Percentiles rank a stretch among this genome's conserved stretches.
Evolutionary conservation across 495 filamentous ascomycete species (phyloP).

Genomic region (Penicillium canescens): DNA sequence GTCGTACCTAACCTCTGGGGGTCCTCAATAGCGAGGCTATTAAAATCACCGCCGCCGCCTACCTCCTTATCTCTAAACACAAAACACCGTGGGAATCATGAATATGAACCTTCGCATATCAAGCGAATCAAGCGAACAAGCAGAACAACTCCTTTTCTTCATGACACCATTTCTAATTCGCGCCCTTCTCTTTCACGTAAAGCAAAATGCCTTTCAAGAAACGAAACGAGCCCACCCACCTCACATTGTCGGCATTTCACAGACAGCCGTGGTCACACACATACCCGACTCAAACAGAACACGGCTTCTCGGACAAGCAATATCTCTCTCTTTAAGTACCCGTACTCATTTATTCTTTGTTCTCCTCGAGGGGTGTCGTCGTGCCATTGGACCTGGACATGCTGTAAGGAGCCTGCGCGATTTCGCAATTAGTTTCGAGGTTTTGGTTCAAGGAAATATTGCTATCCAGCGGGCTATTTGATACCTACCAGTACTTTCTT

Average conservation of each 20-base stretch:
- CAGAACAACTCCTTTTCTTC: neutral
- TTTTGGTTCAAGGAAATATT: neutral
- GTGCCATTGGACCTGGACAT: slow-evolving; percentile 46
- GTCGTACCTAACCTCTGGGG: neutral
- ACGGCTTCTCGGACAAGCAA: too few relatives aligned
- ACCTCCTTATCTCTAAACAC: slow-evolving; percentile 14
- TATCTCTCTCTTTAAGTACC: too few relatives aligned
- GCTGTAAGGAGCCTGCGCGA: slow-evolving; percentile 46
- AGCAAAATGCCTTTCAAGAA: neutral
- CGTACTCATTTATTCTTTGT: slow-evolving; percentile 16
- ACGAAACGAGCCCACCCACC: too few relatives aligned
- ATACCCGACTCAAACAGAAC: too few relatives aligned
- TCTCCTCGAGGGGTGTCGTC: slow-evolving; percentile 36
- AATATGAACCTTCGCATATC: neutral
- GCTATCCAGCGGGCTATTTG: neutral
- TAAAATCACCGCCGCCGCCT: neutral
- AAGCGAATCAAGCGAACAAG: neutral
- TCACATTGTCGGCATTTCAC: too few relatives aligned
- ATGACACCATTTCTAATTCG: neutral
- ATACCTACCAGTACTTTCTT: slow-evolving; percentile 86
- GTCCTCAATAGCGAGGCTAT: slow-evolving; percentile 7
- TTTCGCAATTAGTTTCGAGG: neutral
- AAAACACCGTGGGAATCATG: slow-evolving; percentile 14
- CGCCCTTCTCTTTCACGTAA: neutral
- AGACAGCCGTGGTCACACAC: too few relatives aligned